Conservation (phyloP, 1,139 yeast species). For the Saccharomyces hybrid region DNA sequence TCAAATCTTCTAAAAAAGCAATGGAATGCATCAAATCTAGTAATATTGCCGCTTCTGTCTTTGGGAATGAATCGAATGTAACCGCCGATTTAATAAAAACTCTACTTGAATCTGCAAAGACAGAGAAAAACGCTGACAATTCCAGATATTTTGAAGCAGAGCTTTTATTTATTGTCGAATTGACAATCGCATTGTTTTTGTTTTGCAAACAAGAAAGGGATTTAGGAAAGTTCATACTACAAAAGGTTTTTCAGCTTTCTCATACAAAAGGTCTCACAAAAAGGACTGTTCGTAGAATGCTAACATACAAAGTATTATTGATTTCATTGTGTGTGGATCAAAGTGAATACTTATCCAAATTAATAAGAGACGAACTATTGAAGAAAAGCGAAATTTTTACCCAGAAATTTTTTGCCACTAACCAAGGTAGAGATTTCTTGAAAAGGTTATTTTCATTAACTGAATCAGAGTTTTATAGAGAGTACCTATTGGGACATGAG, state of each 20-base stretch:
- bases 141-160: constrained; percentile 6
- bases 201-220: constrained; percentile 37
- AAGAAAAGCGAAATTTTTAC: constrained; percentile 21
- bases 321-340: constrained; percentile 24
- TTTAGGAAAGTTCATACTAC: constrained; percentile 20
- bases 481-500: constrained; percentile 38
- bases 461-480: constrained; percentile 44
- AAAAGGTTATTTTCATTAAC: constrained; percentile 47
- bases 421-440: constrained; percentile 45
- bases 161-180: constrained; percentile 3
- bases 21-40: constrained; percentile 24
- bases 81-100: constrained; percentile 1
- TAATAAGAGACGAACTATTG: constrained; percentile 23
- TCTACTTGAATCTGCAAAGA: not conserved
- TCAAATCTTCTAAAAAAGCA: constrained; percentile 75
- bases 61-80: constrained; percentile 5
- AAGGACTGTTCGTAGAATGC: constrained; percentile 22
- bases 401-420: constrained; percentile 26
- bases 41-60: constrained; percentile 4
- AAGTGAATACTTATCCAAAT: not conserved
- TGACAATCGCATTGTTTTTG: constrained; percentile 37
- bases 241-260: constrained; percentile 17
- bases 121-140: constrained; percentile 2
- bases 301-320: constrained; percentile 26
- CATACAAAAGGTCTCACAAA: constrained; percentile 16